Conservation (phyloP, 768 basidiomycete genomes). For the Suillus discolor region DNA sequence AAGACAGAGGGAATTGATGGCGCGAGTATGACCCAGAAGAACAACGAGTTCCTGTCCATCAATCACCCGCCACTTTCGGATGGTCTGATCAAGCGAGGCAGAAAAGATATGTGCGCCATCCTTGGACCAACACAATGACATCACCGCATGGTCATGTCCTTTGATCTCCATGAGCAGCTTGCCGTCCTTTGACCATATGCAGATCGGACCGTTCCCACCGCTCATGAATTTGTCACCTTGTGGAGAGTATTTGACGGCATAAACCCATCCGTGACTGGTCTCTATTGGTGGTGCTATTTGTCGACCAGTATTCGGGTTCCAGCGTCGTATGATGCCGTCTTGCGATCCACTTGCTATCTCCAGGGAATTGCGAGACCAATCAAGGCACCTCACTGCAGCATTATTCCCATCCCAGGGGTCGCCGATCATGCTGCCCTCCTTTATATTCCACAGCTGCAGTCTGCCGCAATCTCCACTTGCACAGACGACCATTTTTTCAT, state of each 20-base stretch:
- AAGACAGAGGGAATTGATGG: neutral
- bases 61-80: neutral
- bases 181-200: neutral
- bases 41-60: neutral
- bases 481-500: neutral
- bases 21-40: neutral
- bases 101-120: neutral
- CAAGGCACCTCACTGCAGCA: neutral
- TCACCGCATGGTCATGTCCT: neutral
- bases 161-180: neutral
- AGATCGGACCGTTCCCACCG: neutral
- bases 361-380: neutral
- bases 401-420: neutral
- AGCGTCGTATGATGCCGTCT: slow-evolving; percentile 15
- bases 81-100: accelerated
- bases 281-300: neutral
- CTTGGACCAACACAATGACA: neutral
- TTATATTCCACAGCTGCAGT: neutral
- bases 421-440: too few relatives aligned
- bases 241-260: neutral
- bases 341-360: neutral
- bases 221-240: neutral
- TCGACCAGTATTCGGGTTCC: slow-evolving; percentile 10
- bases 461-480: neutral
- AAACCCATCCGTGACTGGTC: neutral